Base-by-base conservation (phyloP, 352 stramenopile genomes). In the Pythium aristosporum region DNA sequence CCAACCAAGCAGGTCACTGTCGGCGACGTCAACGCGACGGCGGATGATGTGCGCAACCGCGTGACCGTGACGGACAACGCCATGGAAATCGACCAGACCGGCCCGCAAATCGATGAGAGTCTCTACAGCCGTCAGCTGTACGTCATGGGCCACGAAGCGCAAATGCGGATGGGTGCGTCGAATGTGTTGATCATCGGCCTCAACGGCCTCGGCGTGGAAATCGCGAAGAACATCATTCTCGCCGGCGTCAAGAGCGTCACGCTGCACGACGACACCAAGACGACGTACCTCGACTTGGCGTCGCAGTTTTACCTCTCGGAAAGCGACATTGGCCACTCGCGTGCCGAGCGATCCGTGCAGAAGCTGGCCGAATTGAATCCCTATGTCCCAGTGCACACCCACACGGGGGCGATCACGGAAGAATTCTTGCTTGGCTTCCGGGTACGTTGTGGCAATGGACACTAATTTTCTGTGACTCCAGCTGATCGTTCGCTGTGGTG, bases 141-240 rank as follows among this genome's bases (percentile, higher is more conserved):
- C 69, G 98, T 99, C 23, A 99, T 99, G 94, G 98, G 98, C 23
- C 97, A 98, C 73, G 98, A 99, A 68, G 97, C 97, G 15, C 97
- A 99, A 82, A 79, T 92, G 63, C 89, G 95, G 46, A 99, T 99
- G 97, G 96, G 96, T 65, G 76, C 80, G 20, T 92, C 91, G 16
- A 96, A 96, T 53, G 97, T 98, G 30, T 85, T 99, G 37, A 81
- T 99, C 65, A 72, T 98, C 57, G 98, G 98, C 1, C 74, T 97
- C 28, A 96, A 97, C 48, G 97, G 97, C 0, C 79, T 99, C 7
- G 97, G 96, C 41, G 94, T 98, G 12, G 97, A 99, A 76, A 91
- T 99, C 34, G 97, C 96, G 41, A 99, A 99, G 81, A 99, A 99
- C 75, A 96, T 99, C 42, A 98, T 99, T 67, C 77, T 99, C 12